phyloP scores from a whole-genome alignment of 306 rosid species.

The Hylodesmum podocarpum region DNA sequence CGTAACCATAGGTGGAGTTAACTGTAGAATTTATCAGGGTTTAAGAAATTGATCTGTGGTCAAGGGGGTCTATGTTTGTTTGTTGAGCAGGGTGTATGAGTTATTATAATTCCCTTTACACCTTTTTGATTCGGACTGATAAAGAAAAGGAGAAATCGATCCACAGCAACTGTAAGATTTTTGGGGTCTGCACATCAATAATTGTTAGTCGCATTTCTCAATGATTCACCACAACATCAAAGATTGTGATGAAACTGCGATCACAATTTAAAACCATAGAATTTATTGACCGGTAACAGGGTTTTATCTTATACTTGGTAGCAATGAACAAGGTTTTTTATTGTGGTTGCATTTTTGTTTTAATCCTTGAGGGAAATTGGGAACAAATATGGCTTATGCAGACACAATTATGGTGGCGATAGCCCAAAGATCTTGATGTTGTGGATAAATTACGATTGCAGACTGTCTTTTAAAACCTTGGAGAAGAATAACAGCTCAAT shows the following conservation, averaged over 20 bases:
- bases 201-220: neutral
- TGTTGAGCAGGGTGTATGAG: too few relatives aligned
- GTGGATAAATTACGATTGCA: neutral
- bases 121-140: too few relatives aligned
- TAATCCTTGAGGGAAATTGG: neutral
- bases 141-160: too few relatives aligned
- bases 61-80: too few relatives aligned
- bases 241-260: neutral
- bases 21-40: neutral
- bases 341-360: too few relatives aligned
- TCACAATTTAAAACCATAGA: neutral
- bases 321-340: neutral
- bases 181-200: neutral
- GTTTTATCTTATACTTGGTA: neutral
- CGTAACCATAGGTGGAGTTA: too few relatives aligned
- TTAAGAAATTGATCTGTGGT: neutral
- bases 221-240: neutral
- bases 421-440: neutral
- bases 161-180: neutral
- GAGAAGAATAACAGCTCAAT: neutral
- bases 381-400: neutral
- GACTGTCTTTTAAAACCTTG: neutral
- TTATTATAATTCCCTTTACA: too few relatives aligned
- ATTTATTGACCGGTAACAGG: neutral
- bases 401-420: neutral